These are phyloP conservation scores for Persicaria tinctoria DNA, from an alignment of 148 eudicot genomes.

Conservation along the genomic window DNA sequence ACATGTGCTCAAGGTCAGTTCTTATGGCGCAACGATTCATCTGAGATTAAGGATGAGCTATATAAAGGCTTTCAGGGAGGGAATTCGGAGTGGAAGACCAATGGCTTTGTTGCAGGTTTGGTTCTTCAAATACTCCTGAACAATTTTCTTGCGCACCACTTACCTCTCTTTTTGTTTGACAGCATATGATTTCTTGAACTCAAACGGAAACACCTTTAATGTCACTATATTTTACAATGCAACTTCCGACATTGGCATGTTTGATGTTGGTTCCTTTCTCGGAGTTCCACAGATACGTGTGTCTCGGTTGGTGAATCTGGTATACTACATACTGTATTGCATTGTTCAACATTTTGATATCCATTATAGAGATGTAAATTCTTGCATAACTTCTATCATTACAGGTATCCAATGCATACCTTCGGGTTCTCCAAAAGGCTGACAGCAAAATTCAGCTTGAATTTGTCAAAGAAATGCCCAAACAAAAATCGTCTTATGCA, in stretches of 20 bases:
- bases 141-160: neutral
- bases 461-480: conserved; percentile 92
- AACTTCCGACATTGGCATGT: conserved; percentile 52
- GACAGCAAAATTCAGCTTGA: conserved; percentile 50
- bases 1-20: conserved; percentile 53
- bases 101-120: conserved; percentile 73
- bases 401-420: conserved; percentile 83
- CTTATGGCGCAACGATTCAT: conserved; percentile 83
- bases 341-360: neutral
- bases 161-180: conserved; percentile 14
- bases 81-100: conserved; percentile 40
- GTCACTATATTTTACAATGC: conserved; percentile 82
- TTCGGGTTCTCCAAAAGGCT: conserved; percentile 46
- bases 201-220: conserved; percentile 47
- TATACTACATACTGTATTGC: conserved; percentile 18
- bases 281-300: conserved; percentile 40
- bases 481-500: conserved; percentile 41
- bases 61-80: conserved; percentile 62
- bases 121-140: neutral
- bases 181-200: conserved; percentile 80
- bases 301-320: conserved; percentile 82
- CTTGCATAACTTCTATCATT: conserved; percentile 8
- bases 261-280: conserved; percentile 20
- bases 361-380: neutral
- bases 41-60: conserved; percentile 68